Evolutionary conservation across 352 stramenopile species (phyloP), one percentile per base, ranked within the genome.

Genomic region (Pythium pyrilobum): DNA sequence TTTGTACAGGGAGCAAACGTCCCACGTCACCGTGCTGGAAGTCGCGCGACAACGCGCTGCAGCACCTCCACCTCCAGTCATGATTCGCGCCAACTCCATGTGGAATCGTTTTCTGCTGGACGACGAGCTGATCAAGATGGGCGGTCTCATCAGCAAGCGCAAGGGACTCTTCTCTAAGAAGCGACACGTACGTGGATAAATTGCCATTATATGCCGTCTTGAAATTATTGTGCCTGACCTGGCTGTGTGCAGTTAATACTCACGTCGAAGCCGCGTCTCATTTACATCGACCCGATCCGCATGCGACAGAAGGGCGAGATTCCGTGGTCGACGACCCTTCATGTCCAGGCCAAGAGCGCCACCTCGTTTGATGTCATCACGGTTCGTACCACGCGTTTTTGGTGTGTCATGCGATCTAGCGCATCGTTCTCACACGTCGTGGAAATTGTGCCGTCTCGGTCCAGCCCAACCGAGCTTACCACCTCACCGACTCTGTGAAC

Each of bases 91-190:
- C 31, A 92, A 66, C 32, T 92, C 81, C 28, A 68, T 95, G 10
- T 95, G 84, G 74, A 92, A 91, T 61, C 79, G 84, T 4, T 95
- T 95, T 56, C 59, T 95, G 48, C 63, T 95, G 54, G 84, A 95
- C 51, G 81, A 95, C 51, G 84, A 95, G 59, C 42, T 89, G 52
- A 95, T 95, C 66, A 87, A 85, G 52, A 89, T 95, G 77, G 69
- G 78, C 9, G 81, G 84, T 3, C 74, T 95, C 40, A 90, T 92
- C 60, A 92, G 81, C 80, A 92, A 92, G 60, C 78, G 84, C 54
- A 95, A 95, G 56, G 84, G 84, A 4, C 69, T 95, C 20, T 95
- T 95, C 46, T 95, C 84, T 41, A 95, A 94, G 71, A 95, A 92
- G 55, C 67, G 84, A 50, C 50, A 58, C 28, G 50, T 58, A 24